Percentiles rank a stretch among this genome's conserved stretches.
phyloP scores from a whole-genome alignment of 495 filamentous ascomycete genomes.

The Tuber calosporum region DNA sequence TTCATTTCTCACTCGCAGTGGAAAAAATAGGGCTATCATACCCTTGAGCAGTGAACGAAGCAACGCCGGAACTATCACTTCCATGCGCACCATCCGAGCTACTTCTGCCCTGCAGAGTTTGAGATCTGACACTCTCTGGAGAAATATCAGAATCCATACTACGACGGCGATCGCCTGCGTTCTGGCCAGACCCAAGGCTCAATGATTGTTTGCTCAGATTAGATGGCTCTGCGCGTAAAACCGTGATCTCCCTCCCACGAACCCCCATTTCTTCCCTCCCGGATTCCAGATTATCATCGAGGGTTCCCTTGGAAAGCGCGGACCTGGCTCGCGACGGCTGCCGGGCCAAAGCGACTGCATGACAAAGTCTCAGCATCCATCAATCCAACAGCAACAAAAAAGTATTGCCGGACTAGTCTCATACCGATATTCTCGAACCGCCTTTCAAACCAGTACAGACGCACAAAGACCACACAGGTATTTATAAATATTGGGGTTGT shows the following conservation, averaged over 20 bases:
- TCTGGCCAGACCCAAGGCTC: background rate
- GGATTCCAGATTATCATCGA: conserved; percentile 45
- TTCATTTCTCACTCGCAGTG: background rate
- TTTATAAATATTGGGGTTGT: conserved; percentile 89
- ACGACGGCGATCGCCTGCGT: background rate
- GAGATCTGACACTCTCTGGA: conserved; percentile 1
- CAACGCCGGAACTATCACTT: conserved; percentile 7
- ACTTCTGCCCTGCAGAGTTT: background rate
- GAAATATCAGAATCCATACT: background rate
- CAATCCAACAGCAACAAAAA: background rate
- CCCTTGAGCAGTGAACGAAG: conserved; percentile 22
- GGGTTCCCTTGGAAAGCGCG: conserved; percentile 49
- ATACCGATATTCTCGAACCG: conserved; percentile 72
- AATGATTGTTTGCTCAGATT: background rate
- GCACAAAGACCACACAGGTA: conserved; percentile 76
- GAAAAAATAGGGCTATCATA: background rate
- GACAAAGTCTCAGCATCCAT: conserved; percentile 3
- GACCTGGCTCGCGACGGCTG: conserved; percentile 42
- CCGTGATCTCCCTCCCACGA: conserved; percentile 53
- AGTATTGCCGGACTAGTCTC: conserved; percentile 34
- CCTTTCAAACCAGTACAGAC: conserved; percentile 96
- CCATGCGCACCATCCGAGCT: conserved; percentile 4
- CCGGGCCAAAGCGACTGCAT: conserved; percentile 29
- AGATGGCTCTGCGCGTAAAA: conserved; percentile 46
- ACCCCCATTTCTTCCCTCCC: conserved; percentile 53